Base-by-base conservation (phyloP, 2,329 filamentous ascomycete genomes). In the Ramichloridium luteum region DNA sequence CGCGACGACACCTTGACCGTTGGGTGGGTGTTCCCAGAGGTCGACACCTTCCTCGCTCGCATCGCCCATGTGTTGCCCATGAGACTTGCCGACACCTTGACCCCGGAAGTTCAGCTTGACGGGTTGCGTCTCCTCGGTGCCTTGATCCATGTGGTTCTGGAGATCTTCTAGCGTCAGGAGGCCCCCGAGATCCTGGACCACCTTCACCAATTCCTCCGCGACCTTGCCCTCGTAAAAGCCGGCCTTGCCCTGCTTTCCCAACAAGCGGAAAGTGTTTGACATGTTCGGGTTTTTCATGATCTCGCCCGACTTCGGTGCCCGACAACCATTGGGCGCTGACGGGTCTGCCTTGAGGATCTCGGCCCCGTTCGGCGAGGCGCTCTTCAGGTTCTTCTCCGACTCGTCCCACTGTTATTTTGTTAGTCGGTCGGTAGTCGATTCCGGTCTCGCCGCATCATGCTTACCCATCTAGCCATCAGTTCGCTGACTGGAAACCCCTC, bases 1-100 rank as follows among this genome's bases (percentile, higher is more conserved):
- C 0, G 90, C 90, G 2, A 96, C 82, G 42, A 96, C 86, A 2
- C 90, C 90, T 58, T 96, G 90, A 0, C 90, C 86, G 48, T 96
- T 96, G 6, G 90, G 90, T 20, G 88, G 86, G 53, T 96, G 88
- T 52, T 98, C 90, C 88, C 88, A 96, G 1, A 98, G 64, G 50
- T 93, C 77, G 25, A 94, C 69, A 6, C 75, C 74, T 9, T 63
- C 56, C 30, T 66, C 61, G 12, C 62, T 49, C 22, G 56, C 50
- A 18, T 59, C 60, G 22, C 64, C 55, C 49, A 63, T 59, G 31
- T 60, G 60, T 23, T 58, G 41, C 6, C 53, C 54, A 23, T 68
- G 64, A 1, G 54, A 58, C 31, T 67, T 58, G 2, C 54, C 62
- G 13, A 74, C 84, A 79, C 6, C 80, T 78, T 53, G 50, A 5